A percentile compares a stretch with the other conserved stretches of the same genome.
Conservation (phyloP, 2,329 filamentous ascomycete genomes). For the Colletotrichum zoysiae region DNA sequence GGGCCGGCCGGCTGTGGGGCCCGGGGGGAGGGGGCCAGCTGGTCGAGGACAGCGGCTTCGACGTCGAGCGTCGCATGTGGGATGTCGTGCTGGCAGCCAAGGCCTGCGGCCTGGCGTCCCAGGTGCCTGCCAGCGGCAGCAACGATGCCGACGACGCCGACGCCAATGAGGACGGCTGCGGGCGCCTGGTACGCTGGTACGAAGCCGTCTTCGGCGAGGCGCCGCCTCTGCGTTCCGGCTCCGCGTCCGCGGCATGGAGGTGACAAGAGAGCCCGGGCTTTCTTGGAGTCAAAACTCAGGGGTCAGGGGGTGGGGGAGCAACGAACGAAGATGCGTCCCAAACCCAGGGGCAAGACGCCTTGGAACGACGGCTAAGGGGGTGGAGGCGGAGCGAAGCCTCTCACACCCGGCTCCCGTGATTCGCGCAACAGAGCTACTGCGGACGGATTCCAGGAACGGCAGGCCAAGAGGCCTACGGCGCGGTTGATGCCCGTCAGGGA, state of each 20-base stretch:
- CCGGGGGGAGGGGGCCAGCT: conserved; percentile 44
- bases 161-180: conserved; percentile 40
- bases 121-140: neutral
- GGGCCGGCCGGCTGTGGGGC: conserved; percentile 48
- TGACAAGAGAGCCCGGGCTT: neutral
- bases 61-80: conserved; percentile 52
- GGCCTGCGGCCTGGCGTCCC: conserved; percentile 46
- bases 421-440: neutral
- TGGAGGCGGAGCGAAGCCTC: neutral
- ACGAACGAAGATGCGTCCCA: neutral
- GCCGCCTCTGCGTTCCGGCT: conserved; percentile 11
- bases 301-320: neutral
- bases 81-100: conserved; percentile 47
- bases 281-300: neutral
- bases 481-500: neutral
- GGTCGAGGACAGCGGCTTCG: conserved; percentile 46
- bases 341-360: neutral
- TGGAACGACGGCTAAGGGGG: neutral
- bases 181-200: conserved; percentile 48
- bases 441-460: neutral
- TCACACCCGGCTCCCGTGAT: neutral
- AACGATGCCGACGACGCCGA: too few relatives aligned
- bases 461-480: too few relatives aligned
- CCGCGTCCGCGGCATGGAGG: neutral
- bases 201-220: conserved; percentile 27